Base-by-base conservation (phyloP, 1,284 basidiomycete genomes). In the Tilletiaria anomala region DNA sequence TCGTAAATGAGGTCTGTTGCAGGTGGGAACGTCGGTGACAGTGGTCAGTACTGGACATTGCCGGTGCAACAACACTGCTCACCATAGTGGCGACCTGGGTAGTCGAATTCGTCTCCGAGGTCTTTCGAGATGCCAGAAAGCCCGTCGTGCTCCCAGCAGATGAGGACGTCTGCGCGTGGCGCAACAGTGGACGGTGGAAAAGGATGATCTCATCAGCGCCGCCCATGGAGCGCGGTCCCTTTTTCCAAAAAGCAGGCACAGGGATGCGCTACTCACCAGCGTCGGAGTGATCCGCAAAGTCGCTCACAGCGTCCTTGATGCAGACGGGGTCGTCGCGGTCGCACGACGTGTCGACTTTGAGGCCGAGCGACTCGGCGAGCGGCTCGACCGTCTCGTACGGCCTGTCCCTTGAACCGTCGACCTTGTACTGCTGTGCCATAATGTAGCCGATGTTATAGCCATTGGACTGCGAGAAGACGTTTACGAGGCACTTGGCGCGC, bases 341-440 rank as follows among this genome's bases (percentile, higher is more conserved):
- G 47, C 62, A 69, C 22, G 49, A 44, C 16, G 57, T 54, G 45
- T 68, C 56, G 32, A 69, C 53, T 6, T 32, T 43, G 15, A 69
- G 37, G 6, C 59, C 61, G 8, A 68, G 51, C 29, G 53, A 46
- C 6, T 56, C 32, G 1, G 63, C 65, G 14, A 69, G 50, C 2
- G 57, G 55, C 40, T 54, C 50, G 33, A 68, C 68, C 10, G 68
- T 68, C 23, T 53, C 44, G 45, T 53, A 58, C 5, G 68, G 66
- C 2, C 68, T 45, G 23, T 45, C 50, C 5, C 65, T 52, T 21
- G 42, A 45, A n/a, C 54, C 57, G 29, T 52, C 40, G 5, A 38
- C 34, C 36, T 64, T 54, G 34, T 29, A 35, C n/a, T 22, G 22
- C 22, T 47, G 39, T 4, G 45, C 36, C 10, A 46, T 29, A 45